Conservation (phyloP, 176 grass and related monocot species). For the Rhynchospora pubera region DNA sequence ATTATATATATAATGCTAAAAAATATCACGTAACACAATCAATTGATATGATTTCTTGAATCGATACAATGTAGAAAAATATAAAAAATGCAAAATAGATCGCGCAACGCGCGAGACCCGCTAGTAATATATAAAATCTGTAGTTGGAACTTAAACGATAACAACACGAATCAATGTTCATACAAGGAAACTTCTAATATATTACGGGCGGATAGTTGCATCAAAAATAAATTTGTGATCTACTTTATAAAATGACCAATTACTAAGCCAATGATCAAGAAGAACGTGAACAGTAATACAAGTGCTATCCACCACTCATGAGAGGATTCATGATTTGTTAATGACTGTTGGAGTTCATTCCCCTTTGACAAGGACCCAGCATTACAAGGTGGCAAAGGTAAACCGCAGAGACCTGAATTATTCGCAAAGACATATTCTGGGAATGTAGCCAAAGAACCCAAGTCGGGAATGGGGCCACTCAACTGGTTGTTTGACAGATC, state of each 20-base stretch:
- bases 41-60: too few relatives aligned
- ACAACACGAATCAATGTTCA: background rate
- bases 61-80: too few relatives aligned
- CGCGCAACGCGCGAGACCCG: too few relatives aligned
- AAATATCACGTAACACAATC: too few relatives aligned
- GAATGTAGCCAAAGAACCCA: conserved; percentile 19
- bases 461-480: conserved; percentile 24
- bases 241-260: background rate
- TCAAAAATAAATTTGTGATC: background rate
- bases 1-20: too few relatives aligned
- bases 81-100: too few relatives aligned
- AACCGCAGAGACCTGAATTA: background rate
- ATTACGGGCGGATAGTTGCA: background rate
- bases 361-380: background rate
- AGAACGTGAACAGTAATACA: background rate
- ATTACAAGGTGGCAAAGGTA: background rate
- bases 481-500: conserved; percentile 32
- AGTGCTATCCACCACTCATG: background rate
- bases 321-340: background rate
- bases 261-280: background rate
- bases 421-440: conserved; percentile 9
- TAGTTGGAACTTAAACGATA: background rate
- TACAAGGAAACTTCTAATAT: background rate
- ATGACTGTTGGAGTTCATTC: background rate
- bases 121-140: too few relatives aligned